These are phyloP conservation scores for Trypethelium eluteriae DNA, from an alignment of 495 filamentous ascomycete genomes.

Conservation along the genomic window DNA sequence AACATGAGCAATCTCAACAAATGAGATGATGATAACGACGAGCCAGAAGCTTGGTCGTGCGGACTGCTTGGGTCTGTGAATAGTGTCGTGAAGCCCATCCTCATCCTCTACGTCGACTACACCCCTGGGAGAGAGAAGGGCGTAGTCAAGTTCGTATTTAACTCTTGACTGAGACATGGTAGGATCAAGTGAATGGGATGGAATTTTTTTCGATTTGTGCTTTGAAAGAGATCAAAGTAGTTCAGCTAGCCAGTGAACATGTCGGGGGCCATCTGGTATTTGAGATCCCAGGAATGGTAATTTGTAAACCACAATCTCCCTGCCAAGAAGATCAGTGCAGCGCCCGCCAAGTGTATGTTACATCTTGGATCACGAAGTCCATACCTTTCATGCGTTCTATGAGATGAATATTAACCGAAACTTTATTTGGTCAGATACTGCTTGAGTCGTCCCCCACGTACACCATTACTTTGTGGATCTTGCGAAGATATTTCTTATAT, in stretches of 20 bases:
- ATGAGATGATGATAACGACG: neutral
- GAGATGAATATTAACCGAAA: neutral
- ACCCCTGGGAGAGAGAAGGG: neutral
- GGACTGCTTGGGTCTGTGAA: neutral
- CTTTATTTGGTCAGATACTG: no score
- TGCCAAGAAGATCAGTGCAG: neutral
- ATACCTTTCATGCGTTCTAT: neutral
- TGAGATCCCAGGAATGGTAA: neutral
- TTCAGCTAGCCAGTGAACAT: no score
- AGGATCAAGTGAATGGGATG: neutral
- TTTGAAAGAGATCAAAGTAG: neutral
- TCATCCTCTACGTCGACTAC: neutral
- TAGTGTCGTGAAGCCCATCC: neutral
- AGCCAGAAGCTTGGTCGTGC: slow-evolving; percentile 2
- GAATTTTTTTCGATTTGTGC: neutral
- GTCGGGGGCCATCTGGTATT: neutral
- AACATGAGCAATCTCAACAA: slow-evolving; percentile 7
- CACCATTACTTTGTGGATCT: no score
- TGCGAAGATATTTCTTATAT: no score
- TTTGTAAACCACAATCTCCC: neutral
- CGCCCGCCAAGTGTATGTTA: neutral
- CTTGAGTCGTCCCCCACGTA: no score
- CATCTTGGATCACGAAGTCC: neutral
- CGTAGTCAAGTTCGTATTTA: neutral
- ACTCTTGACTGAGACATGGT: neutral